Evolutionary conservation across 805 yeast genomes (phyloP).

Genomic region (Ogataea degrootiae): DNA sequence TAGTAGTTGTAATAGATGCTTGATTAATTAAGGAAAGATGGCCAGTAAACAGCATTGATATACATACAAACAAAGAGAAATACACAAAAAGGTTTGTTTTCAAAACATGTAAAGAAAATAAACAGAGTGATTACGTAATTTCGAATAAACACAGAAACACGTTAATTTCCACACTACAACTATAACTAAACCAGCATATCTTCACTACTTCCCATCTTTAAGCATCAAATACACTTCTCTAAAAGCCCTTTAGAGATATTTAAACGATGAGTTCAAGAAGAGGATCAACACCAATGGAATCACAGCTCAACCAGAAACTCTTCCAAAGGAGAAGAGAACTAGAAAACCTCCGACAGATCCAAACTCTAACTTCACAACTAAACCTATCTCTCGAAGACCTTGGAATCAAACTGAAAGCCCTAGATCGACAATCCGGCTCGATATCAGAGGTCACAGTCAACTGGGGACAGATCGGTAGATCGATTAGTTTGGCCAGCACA

Average conservation of each 20-base stretch:
- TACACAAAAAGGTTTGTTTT: not conserved
- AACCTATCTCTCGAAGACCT: constrained; percentile 44
- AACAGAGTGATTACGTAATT: no score
- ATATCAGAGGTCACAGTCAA: constrained; percentile 55
- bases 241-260: not conserved
- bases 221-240: not conserved
- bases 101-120: no score
- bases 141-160: not conserved
- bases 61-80: not conserved
- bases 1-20: not conserved
- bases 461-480: constrained; percentile 59
- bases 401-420: constrained; percentile 41
- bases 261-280: constrained; percentile 8
- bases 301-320: constrained; percentile 20
- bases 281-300: constrained; percentile 11
- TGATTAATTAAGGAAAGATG: no score
- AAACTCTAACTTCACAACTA: constrained; percentile 40
- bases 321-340: constrained; percentile 49
- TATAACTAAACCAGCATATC: no score
- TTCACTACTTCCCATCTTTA: not conserved
- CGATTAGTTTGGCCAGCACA: constrained; percentile 56
- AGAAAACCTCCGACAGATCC: constrained; percentile 42
- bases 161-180: not conserved
- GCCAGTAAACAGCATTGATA: no score
- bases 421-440: constrained; percentile 56